Evolutionary conservation across 768 basidiomycete species (phyloP), one percentile per base, ranked within the genome.

Genomic region (Lactarius psammicola): DNA sequence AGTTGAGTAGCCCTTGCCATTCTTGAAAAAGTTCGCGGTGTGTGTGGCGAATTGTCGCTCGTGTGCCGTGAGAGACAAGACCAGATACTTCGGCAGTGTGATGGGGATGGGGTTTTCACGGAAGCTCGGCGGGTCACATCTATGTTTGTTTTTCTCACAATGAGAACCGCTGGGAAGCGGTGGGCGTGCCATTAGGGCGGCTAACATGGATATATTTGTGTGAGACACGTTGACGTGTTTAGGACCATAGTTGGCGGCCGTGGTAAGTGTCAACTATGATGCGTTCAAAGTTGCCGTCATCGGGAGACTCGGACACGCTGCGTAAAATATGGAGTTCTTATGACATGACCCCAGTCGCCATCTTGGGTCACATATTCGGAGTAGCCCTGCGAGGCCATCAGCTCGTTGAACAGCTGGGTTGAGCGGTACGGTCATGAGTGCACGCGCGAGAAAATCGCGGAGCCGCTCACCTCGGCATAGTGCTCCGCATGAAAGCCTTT

Each of bases 311-410:
- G n/a, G 17, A 49, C 23, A 23, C 6, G n/a, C 46, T 49, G 23
- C 23, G 18, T 15, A 7, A 34, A 40, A 20, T 33, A 44, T 18
- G 1, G 28, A 8, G 26, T 4, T 60, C 72, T 46, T 64, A 82
- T 80, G 7, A 71, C 30, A 33, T 69, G 72, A 8, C 83, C 82
- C 81, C 78, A 82, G 68, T 83, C 82, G 10, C 82, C 82, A 38
- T 80, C 82, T 72, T 82, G 81, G 0, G 78, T 78, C 1, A 80
- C 80, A 80, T 71, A 72, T 58, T 68, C 61, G 4, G 67, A 51
- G 60, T 76, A 76, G 13, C 75, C 75, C 5, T 75, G 69, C 0
- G 70, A 68, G 6, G 72, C 28, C 74, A 77, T 77, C 23, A 77
- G 42, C 65, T 74, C 76, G 59, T 76, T 70, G 18, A 53, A 44